A percentile compares a stretch with the other conserved stretches of the same genome.
phyloP scores from a whole-genome alignment of 495 filamentous ascomycete genomes.

The Hyaloscypha bicolor region DNA sequence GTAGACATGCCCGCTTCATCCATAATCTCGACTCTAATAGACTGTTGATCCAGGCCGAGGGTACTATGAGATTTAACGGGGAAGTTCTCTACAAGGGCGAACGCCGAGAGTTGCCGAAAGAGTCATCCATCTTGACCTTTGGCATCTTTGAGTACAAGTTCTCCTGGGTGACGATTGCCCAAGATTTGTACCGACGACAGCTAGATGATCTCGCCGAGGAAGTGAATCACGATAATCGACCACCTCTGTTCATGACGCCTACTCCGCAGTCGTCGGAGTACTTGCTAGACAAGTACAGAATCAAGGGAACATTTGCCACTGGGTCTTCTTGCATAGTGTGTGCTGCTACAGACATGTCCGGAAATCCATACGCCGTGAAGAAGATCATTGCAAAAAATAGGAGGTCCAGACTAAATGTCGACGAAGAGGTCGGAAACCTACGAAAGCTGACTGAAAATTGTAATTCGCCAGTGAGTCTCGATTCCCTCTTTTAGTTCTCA shows the following conservation, averaged over 20 bases:
- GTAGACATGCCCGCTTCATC: conserved; percentile 5
- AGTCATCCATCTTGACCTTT: not conserved
- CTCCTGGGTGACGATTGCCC: not conserved
- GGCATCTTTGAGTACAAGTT: conserved; percentile 11
- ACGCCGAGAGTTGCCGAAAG: not conserved
- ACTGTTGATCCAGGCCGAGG: not conserved
- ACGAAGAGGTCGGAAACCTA: conserved; percentile 2
- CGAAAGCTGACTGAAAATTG: not conserved
- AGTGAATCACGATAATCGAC: not conserved
- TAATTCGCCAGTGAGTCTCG: not conserved
- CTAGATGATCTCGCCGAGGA: not conserved
- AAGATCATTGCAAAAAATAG: conserved; percentile 10
- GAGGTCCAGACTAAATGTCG: not conserved
- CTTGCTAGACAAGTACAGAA: conserved; percentile 5
- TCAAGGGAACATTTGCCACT: not conserved
- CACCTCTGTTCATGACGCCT: conserved; percentile 3
- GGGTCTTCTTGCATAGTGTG: conserved; percentile 4
- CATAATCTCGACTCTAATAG: conserved; percentile 7
- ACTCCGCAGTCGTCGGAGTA: conserved; percentile 2
- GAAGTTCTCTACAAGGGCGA: conserved; percentile 1
- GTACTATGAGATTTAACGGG: conserved; percentile 1
- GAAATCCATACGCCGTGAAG: not conserved
- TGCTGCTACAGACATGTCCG: not conserved
- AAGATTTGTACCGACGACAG: not conserved
- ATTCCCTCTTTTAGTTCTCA: not conserved